phyloP scores from a whole-genome alignment of 2,329 filamentous ascomycete genomes.

The Ilyonectria mors-panacis region DNA sequence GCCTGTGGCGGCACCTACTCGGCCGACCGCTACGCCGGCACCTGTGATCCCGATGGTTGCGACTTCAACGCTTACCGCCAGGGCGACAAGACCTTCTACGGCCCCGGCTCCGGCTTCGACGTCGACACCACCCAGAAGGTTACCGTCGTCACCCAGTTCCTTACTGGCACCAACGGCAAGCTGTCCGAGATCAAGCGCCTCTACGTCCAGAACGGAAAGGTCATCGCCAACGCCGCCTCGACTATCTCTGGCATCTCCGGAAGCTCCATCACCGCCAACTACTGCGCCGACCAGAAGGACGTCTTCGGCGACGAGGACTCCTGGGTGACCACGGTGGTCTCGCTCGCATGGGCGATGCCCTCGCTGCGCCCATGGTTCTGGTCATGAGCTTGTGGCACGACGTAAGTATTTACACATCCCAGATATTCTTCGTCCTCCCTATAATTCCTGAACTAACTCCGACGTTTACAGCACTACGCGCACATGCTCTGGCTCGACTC shows the following conservation, averaged over 20 bases:
- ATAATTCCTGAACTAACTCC: conserved; percentile 20
- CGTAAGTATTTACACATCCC: conserved; percentile 46
- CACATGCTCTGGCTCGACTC: conserved; percentile 85
- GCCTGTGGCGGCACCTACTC: conserved; percentile 69
- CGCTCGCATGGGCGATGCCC: conserved; percentile 65
- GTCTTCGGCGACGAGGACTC: conserved; percentile 68
- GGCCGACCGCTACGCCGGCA: conserved; percentile 69
- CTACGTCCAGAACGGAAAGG: conserved; percentile 74
- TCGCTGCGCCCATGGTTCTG: conserved; percentile 62
- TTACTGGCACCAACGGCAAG: conserved; percentile 61
- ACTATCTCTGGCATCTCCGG: conserved; percentile 56
- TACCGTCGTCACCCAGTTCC: conserved; percentile 79
- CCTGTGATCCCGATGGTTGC: conserved; percentile 79
- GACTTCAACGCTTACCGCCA: conserved; percentile 80
- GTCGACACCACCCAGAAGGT: conserved; percentile 73
- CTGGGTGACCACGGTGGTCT: conserved; percentile 72
- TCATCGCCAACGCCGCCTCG: conserved; percentile 68
- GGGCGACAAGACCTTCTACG: conserved; percentile 76
- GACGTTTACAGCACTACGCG: conserved; percentile 62
- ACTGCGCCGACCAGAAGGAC: conserved; percentile 71
- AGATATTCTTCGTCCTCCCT: background rate
- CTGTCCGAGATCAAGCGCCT: conserved; percentile 75
- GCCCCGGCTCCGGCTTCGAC: conserved; percentile 64
- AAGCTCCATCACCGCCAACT: conserved; percentile 69
- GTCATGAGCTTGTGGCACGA: conserved; percentile 74